Evolutionary conservation across 768 basidiomycete species (phyloP), one percentile per base, ranked within the genome.

Genomic region (Pisolithus sp.): DNA sequence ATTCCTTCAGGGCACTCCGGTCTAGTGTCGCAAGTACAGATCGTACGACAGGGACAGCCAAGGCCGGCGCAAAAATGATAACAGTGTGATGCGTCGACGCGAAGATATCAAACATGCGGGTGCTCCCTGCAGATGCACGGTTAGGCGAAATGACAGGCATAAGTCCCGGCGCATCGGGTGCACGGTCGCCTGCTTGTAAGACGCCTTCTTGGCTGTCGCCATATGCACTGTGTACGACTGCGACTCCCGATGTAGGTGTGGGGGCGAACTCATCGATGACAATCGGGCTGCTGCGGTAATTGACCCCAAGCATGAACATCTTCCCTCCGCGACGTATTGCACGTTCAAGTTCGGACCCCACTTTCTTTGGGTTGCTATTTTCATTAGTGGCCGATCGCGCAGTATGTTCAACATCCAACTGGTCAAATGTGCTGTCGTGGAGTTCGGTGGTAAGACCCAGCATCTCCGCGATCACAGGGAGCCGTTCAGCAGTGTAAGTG

Each of bases 391-490:
- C 9, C n/a, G 37, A 15, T 13, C 12, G 12, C 5, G 12, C 26
- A 26, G 26, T 26, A 26, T 18, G 15, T 38, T 38, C 37, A 5
- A 18, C 37, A 38, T 38, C 5, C 4, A n/a, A 20, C 3, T 3
- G 2, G 18, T 20, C 40, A 3, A 42, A 17, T 21, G 20, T 42
- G n/a, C 17, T 5, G 5, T 20, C 17, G 5, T 21, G 24, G 7
- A 46, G 26, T 59, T 53, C 13, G 24, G 70, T 68, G n/a, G 72
- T 69, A 24, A 61, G 50, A 41, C 66, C 50, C 34, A 76, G 66
- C 69, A 74, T 73, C 46, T 70, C 63, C 26, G 5, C 26, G 4
- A 26, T 26, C 26, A 26, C 26, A 4, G 26, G 4, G 26, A 26
- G 26, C 2, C 26, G 26, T 26, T 26, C 26, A 4, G 26, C 5